Evolutionary conservation across 768 basidiomycete genomes (phyloP), one percentile per base, ranked within the genome.

Genomic region (Pulveroboletus ravenelii): DNA sequence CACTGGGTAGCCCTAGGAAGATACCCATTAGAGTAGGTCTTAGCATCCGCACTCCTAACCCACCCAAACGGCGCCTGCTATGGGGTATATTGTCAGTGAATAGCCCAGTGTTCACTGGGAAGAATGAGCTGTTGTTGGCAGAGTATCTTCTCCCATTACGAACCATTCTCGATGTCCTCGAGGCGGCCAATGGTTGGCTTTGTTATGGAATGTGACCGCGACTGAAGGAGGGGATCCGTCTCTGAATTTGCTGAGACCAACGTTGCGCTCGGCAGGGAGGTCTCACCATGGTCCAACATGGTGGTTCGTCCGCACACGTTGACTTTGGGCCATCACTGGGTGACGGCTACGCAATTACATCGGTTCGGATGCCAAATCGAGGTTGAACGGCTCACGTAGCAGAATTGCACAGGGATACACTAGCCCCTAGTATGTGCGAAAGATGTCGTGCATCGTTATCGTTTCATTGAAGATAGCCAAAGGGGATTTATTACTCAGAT

Each of bases 11-110:
- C 10, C 62, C 62, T 63, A 27, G 17, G 20, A 51, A 38, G 30
- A 49, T 13, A 2, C 1, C 1, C 10, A 38, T 59, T 3, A 44
- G 29, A 17, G 10, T 32, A 10, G 3, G 23, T 29, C 23, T 45
- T 45, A 32, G n/a, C 38, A 35, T 46, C 14, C 50, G 58, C 34
- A 31, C 18, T 6, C 12, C 35, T 23, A 15, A 57, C 72, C 6
- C 23, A 82, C 82, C 81, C 12, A 84, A 65, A 52, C 76, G 74
- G 30, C 80, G 70, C 58, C 74, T 80, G 10, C 62, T 62, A 10
- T 68, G 65, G 1, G 80, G 80, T 13, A 78, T 72, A 43, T 78
- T 70, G 47, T 80, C 78, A 14, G 71, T 72, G 31, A 55, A 48
- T 10, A 17, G 15, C 12, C 23, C 18, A 8, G 54, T 8, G 27